phyloP scores from a whole-genome alignment of 2,329 filamentous ascomycete species.

The Claviceps citrina region DNA sequence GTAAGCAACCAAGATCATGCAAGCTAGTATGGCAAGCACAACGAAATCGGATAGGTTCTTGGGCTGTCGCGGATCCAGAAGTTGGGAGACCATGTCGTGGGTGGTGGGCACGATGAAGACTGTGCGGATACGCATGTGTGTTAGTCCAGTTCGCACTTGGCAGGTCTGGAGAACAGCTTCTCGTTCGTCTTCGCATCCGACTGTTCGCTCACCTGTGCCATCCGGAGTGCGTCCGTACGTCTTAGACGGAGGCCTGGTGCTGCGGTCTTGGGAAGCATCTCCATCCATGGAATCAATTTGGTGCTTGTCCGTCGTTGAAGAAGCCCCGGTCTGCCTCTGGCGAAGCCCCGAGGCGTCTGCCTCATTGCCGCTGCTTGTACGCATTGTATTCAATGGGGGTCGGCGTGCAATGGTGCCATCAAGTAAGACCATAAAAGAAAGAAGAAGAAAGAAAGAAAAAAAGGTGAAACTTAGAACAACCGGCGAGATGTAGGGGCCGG shows the following conservation, averaged over 20 bases:
- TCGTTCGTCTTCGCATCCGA: background rate
- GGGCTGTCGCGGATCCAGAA: slow-evolving; percentile 83
- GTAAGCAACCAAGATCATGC: slow-evolving; percentile 61
- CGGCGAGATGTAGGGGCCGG: background rate
- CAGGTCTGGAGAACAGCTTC: background rate
- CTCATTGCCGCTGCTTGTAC: slow-evolving; percentile 1
- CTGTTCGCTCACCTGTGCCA: slow-evolving; percentile 58
- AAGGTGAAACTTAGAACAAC: background rate
- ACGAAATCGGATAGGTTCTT: slow-evolving; percentile 82
- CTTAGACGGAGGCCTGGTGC: slow-evolving; percentile 28
- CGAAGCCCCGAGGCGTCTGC: slow-evolving; percentile 4
- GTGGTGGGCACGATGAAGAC: slow-evolving; percentile 93
- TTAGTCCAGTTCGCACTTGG: slow-evolving; percentile 6
- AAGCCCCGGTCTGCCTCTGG: slow-evolving; percentile 1
- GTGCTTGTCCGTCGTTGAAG: background rate
- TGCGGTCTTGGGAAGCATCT: slow-evolving; percentile 3
- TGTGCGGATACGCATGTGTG: slow-evolving; percentile 21
- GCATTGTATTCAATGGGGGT: no score
- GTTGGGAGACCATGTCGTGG: slow-evolving; percentile 97
- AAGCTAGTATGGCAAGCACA: slow-evolving; percentile 63
- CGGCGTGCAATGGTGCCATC: background rate
- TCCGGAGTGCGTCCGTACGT: slow-evolving; percentile 85
- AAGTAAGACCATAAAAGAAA: background rate
- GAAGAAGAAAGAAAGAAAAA: background rate
- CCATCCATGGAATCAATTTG: background rate